These are phyloP conservation scores for Blastocystis sp. DNA, from an alignment of 352 stramenopile genomes.

Conservation along the genomic window DNA sequence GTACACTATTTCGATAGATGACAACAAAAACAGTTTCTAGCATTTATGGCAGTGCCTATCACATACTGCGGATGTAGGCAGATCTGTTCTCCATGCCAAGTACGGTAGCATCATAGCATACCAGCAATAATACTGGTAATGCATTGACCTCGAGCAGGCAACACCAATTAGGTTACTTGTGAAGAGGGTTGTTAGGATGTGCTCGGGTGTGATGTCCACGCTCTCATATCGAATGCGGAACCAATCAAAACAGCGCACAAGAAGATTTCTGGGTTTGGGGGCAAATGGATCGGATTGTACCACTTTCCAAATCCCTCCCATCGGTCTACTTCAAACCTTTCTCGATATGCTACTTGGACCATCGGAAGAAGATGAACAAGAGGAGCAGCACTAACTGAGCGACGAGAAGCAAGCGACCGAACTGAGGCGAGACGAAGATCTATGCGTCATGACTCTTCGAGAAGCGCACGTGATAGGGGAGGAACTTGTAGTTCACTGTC, in stretches of 20 bases:
- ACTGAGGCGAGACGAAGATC: constrained; percentile 71
- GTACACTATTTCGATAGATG: constrained; percentile 81
- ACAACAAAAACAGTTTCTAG: constrained; percentile 64
- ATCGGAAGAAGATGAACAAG: constrained; percentile 60
- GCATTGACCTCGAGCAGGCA: constrained; percentile 86
- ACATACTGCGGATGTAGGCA: constrained; percentile 68
- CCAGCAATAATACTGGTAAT: constrained; percentile 92
- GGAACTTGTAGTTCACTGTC: constrained; percentile 96
- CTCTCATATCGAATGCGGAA: not conserved
- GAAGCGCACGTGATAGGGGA: constrained; percentile 68
- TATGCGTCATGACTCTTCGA: not conserved
- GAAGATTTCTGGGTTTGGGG: constrained; percentile 30
- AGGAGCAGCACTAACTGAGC: constrained; percentile 64
- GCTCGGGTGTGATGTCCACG: constrained; percentile 56
- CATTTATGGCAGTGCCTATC: not conserved
- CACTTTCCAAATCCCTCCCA: constrained; percentile 49
- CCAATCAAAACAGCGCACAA: constrained; percentile 41
- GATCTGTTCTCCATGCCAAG: constrained; percentile 80
- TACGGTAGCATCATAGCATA: constrained; percentile 90
- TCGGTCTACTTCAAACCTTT: not conserved
- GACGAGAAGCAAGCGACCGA: constrained; percentile 67
- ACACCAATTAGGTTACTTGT: constrained; percentile 91
- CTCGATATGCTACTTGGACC: constrained; percentile 2
- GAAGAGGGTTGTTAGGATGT: constrained; percentile 78
- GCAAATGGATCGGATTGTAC: constrained; percentile 44